These are phyloP conservation scores for Kodamaea anthophila DNA, from an alignment of 1,139 yeast genomes.

Conservation along the genomic window DNA sequence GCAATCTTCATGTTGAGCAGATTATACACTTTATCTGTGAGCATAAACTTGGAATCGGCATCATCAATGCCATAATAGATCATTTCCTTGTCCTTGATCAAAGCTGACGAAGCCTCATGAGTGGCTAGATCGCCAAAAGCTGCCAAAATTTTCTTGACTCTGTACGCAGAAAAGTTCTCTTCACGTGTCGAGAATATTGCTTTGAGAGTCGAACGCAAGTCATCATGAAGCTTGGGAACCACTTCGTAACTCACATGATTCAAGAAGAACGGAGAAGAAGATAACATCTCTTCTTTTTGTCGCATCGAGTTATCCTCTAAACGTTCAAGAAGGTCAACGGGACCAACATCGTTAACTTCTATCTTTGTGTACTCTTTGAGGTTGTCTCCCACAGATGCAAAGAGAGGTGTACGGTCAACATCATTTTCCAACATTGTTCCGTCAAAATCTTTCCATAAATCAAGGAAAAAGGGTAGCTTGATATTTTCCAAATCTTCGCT, in stretches of 20 bases:
- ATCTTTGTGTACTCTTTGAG: slow-evolving; percentile 21
- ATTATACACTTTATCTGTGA: slow-evolving; percentile 52
- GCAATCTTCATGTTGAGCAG: slow-evolving; percentile 37
- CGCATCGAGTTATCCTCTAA: slow-evolving; percentile 46
- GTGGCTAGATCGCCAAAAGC: slow-evolving; percentile 38
- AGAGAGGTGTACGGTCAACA: slow-evolving; percentile 33
- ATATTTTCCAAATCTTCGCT: slow-evolving; percentile 41
- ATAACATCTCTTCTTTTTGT: slow-evolving; percentile 45
- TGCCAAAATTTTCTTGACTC: slow-evolving; percentile 39
- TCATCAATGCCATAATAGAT: slow-evolving; percentile 42
- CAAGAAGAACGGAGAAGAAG: slow-evolving; percentile 33
- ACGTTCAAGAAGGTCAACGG: slow-evolving; percentile 24
- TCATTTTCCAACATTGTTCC: slow-evolving; percentile 21
- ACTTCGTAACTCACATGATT: slow-evolving; percentile 13
- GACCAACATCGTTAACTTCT: slow-evolving; percentile 18
- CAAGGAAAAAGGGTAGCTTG: slow-evolving; percentile 44
- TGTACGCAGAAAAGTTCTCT: slow-evolving; percentile 38
- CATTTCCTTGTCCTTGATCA: slow-evolving; percentile 52
- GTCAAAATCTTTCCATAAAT: slow-evolving; percentile 54
- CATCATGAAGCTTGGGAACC: slow-evolving; percentile 21
- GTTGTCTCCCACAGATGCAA: slow-evolving; percentile 22
- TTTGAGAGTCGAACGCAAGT: slow-evolving; percentile 38
- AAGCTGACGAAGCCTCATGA: slow-evolving; percentile 44
- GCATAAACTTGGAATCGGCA: slow-evolving; percentile 42
- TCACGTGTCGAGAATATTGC: slow-evolving; percentile 58